Conservation (phyloP, 2,329 filamentous ascomycete genomes). For the Emmonsiellopsis sp. region DNA sequence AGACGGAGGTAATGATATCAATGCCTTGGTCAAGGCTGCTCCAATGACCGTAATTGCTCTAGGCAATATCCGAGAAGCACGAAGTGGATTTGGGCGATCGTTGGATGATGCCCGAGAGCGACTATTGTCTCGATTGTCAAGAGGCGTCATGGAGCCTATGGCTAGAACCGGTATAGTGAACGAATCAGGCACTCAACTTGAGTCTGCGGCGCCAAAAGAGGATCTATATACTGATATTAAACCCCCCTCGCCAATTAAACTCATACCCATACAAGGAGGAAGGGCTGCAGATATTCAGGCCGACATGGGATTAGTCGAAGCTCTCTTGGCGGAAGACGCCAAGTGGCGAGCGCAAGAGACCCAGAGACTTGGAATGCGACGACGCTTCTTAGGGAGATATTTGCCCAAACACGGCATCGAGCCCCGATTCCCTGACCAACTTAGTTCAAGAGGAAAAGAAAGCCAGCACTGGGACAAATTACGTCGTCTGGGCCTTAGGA, state of each 20-base stretch:
- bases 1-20: slow-evolving; percentile 23
- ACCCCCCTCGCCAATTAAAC: not conserved
- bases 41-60: slow-evolving; percentile 29
- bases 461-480: not conserved
- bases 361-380: not conserved
- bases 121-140: not conserved
- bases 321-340: slow-evolving; percentile 7
- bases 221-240: not conserved
- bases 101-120: not conserved
- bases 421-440: not conserved
- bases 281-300: slow-evolving; percentile 3
- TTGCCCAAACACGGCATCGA: not conserved
- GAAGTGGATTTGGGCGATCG: not conserved
- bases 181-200: no score
- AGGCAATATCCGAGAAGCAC: slow-evolving; percentile 29
- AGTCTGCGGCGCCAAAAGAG: no score
- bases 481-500: not conserved
- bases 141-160: not conserved
- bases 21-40: slow-evolving; percentile 21
- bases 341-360: slow-evolving; percentile 1
- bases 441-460: not conserved
- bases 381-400: not conserved
- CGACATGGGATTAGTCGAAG: slow-evolving; percentile 1
- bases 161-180: no score
- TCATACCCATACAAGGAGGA: not conserved